These are phyloP conservation scores for Nothopassalora personata DNA, from an alignment of 2,329 filamentous ascomycete species.

Conservation along the genomic window DNA sequence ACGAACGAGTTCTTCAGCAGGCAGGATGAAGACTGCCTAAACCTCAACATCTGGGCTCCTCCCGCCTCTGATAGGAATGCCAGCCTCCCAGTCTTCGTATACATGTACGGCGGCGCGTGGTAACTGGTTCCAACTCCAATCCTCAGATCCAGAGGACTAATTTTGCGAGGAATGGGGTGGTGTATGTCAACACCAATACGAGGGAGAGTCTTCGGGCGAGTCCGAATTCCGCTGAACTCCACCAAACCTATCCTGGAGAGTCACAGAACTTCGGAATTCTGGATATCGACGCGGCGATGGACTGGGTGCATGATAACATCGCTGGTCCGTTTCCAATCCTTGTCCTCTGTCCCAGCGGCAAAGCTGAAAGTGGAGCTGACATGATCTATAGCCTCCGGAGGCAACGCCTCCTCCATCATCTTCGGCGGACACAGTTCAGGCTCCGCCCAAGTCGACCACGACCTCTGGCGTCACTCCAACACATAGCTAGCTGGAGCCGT, in stretches of 20 bases:
- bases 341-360: too few relatives aligned
- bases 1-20: slow-evolving; percentile 1
- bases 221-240: background rate
- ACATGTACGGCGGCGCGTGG: slow-evolving; percentile 9
- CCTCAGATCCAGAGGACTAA: slow-evolving; percentile 23
- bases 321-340: too few relatives aligned
- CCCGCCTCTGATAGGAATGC: background rate
- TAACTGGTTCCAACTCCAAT: slow-evolving; percentile 14
- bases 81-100: background rate
- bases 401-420: slow-evolving; percentile 3
- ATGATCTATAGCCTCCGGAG: slow-evolving; percentile 4
- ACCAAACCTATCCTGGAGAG: background rate
- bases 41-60: slow-evolving; percentile 10
- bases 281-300: slow-evolving; percentile 6
- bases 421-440: slow-evolving; percentile 35
- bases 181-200: slow-evolving; percentile 5
- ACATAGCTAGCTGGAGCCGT: slow-evolving; percentile 18
- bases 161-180: slow-evolving; percentile 5
- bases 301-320: slow-evolving; percentile 3
- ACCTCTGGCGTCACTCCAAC: slow-evolving; percentile 28
- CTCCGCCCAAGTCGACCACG: slow-evolving; percentile 32
- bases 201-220: slow-evolving; percentile 3
- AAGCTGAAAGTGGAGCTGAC: too few relatives aligned
- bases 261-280: slow-evolving; percentile 6
- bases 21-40: slow-evolving; percentile 9